phyloP scores from a whole-genome alignment of 164 flowering plant species.

The Platanus orientalis region DNA sequence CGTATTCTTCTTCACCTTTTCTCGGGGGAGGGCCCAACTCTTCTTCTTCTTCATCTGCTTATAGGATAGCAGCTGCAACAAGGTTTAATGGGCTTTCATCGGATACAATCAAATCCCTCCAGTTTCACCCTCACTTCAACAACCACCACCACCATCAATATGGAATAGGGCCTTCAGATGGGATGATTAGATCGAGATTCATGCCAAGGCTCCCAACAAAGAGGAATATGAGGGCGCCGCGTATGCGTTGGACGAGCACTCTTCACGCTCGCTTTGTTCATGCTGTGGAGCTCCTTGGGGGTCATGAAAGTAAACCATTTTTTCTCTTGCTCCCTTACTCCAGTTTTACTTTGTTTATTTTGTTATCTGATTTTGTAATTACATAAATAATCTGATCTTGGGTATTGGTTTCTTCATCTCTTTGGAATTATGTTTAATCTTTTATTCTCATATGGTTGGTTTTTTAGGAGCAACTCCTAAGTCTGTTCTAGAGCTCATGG shows the following conservation, averaged over 20 bases:
- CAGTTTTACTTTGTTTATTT: too few species aligned
- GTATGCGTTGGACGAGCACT: conserved; percentile 74
- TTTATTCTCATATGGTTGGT: background rate
- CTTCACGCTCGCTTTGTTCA: conserved; percentile 70
- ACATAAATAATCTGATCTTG: too few species aligned
- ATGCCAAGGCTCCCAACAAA: conserved; percentile 45
- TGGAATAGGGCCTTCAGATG: conserved; percentile 24
- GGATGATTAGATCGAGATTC: conserved; percentile 50
- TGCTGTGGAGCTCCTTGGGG: conserved; percentile 75
- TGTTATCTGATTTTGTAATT: too few species aligned
- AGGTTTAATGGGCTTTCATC: conserved; percentile 36
- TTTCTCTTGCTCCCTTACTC: too few species aligned
- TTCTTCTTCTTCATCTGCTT: conserved; percentile 13
- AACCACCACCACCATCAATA: conserved; percentile 25
- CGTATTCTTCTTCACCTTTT: background rate
- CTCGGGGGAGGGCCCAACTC: conserved; percentile 17
- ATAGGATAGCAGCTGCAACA: conserved; percentile 23
- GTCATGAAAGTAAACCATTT: conserved; percentile 62
- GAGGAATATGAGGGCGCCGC: conserved; percentile 63
- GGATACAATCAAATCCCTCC: conserved; percentile 30
- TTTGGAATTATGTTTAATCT: too few species aligned
- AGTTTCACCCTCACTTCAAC: conserved; percentile 22
- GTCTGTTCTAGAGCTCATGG: conserved; percentile 82
- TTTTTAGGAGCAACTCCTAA: conserved; percentile 72
- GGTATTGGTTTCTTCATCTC: too few species aligned